These are phyloP conservation scores for Russula ochroleuca DNA, from an alignment of 768 basidiomycete genomes.

Conservation along the genomic window DNA sequence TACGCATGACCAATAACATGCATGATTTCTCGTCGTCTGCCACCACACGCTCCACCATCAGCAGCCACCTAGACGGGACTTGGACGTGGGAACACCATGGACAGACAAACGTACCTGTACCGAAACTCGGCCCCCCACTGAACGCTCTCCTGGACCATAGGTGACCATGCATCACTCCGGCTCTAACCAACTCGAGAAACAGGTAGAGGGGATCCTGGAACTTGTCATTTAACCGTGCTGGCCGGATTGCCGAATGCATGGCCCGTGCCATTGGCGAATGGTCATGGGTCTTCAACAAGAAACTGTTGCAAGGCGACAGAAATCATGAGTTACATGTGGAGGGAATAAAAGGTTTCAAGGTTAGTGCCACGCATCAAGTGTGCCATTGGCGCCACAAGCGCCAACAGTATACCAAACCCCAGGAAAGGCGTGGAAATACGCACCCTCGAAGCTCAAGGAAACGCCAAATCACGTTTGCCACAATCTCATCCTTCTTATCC, in stretches of 20 bases:
- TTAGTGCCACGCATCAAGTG: constrained; percentile 24
- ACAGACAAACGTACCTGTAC: constrained; percentile 56
- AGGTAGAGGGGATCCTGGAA: constrained; percentile 96
- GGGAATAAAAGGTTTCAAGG: constrained; percentile 12
- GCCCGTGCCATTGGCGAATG: constrained; percentile 90
- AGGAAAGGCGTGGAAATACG: constrained; percentile 34
- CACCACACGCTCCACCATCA: constrained; percentile 19
- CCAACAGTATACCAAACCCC: constrained; percentile 12
- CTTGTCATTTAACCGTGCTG: constrained; percentile 87
- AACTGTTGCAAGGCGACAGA: constrained; percentile 45
- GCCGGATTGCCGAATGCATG: constrained; percentile 76
- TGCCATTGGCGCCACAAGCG: constrained; percentile 26
- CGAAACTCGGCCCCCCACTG: constrained; percentile 94
- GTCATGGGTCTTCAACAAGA: constrained; percentile 81
- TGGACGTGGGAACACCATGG: constrained; percentile 28
- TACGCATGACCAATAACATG: constrained; percentile 95
- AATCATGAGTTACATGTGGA: constrained; percentile 13
- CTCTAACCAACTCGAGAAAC: constrained; percentile 91
- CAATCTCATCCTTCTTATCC: constrained; percentile 97
- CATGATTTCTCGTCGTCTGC: constrained; percentile 89
- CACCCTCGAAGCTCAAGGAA: constrained; percentile 96
- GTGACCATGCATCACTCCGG: constrained; percentile 95
- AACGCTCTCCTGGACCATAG: constrained; percentile 84
- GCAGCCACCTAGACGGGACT: constrained; percentile 18
- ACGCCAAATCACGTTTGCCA: constrained; percentile 97